Base-by-base conservation (phyloP, 2,329 filamentous ascomycete genomes). In the Hortaea sp. region DNA sequence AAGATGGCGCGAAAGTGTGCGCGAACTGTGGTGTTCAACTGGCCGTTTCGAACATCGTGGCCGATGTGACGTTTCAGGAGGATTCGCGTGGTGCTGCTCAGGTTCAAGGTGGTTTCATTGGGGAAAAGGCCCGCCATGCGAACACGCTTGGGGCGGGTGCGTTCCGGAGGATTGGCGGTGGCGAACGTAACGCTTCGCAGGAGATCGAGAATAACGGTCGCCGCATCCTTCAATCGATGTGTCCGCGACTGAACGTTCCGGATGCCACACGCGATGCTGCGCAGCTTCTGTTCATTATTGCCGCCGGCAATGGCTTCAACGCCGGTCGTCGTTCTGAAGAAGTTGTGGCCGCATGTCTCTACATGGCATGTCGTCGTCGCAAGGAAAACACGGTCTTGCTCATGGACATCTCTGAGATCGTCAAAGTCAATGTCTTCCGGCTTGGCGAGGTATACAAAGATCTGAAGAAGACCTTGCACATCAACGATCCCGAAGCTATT, bases 41-140 rank as follows among this genome's bases (percentile, higher is more conserved):
- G 46, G 83, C 85, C 56, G 85, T 94, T 61, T 82, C 81, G 62
- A 88, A 94, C 60, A 95, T 97, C 52, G 89, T 95, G 48, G 79
- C 88, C 42, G 92, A 98, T 65, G 79, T 97, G 51, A 83, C 83
- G 20, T 98, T 97, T 61, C 88, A 88, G 53, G 90, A 98, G 70
- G 84, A 81, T 29, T 80, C 86, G 0, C 82, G 80, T 31, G 92
- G 92, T 58, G 88, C 86, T 42, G 89, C 90, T 44, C 78, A 94
- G 43, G 88, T 95, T 12, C 88, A 95, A 64, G 92, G 92, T 63
- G 89, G 83, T 52, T 94, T 84, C 61, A 81, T 98, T 50, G 84
- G 81, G 45, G 85, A 88, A 49, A 86, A 89, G 63, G 88, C 95
- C 61, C 87, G 85, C 27, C 82, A 86, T 58, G 83, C 85, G 29